phyloP scores from a whole-genome alignment of 1,139 yeast genomes.

The Wickerhamomyces sp. region DNA sequence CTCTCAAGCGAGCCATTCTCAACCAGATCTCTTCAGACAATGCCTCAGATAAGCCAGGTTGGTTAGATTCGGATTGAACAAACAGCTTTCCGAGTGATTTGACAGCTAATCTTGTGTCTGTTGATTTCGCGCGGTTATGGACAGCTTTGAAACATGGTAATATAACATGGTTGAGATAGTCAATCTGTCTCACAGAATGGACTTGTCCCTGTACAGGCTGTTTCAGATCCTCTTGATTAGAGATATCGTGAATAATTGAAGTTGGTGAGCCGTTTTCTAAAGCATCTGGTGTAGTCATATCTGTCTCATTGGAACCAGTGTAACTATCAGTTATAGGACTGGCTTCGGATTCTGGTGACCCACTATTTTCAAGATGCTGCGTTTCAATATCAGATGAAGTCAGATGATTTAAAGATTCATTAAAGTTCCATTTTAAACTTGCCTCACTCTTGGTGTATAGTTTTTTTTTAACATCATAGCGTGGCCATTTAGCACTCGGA shows the following conservation, averaged over 20 bases:
- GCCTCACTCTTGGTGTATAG: conserved; percentile 24
- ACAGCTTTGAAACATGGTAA: conserved; percentile 40
- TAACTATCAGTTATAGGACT: conserved; percentile 11
- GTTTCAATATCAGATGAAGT: conserved; percentile 14
- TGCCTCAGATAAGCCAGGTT: conserved; percentile 62
- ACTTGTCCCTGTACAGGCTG: background rate
- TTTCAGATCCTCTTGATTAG: background rate
- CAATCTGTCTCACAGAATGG: conserved; percentile 17
- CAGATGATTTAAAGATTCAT: conserved; percentile 9
- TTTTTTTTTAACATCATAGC: conserved; percentile 24
- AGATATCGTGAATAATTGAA: conserved; percentile 1
- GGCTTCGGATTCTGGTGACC: conserved; percentile 8
- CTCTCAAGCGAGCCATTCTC: conserved; percentile 24
- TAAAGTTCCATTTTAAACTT: conserved; percentile 22
- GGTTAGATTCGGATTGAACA: conserved; percentile 41
- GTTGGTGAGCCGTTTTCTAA: background rate
- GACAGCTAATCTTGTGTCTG: conserved; percentile 43
- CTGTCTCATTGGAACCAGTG: conserved; percentile 13
- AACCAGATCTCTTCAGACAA: conserved; percentile 55
- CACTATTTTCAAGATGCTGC: background rate
- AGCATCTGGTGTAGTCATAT: conserved; percentile 15
- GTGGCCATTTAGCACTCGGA: conserved; percentile 27
- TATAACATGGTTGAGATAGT: conserved; percentile 34
- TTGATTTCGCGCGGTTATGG: conserved; percentile 43
- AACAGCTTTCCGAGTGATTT: conserved; percentile 36